Conservation (phyloP, 2,329 filamentous ascomycete genomes). For the Alternaria infectoria region DNA sequence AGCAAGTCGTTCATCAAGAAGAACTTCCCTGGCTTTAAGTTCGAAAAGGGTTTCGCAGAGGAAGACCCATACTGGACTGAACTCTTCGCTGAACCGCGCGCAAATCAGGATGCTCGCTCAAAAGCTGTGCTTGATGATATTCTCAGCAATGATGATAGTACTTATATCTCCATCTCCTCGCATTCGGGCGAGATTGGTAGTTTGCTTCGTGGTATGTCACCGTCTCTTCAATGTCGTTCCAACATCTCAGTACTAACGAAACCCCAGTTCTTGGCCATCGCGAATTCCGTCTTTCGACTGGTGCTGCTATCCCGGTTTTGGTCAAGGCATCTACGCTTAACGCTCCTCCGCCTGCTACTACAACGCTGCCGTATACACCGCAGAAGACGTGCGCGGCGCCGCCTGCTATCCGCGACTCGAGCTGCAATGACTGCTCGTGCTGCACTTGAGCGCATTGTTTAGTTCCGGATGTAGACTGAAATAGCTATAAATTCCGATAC, state of each 20-base stretch:
- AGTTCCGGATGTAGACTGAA: background rate
- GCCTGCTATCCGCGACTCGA: constrained; percentile 37
- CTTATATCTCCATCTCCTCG: constrained; percentile 61
- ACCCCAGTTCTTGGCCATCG: constrained; percentile 63
- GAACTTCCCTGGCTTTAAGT: constrained; percentile 60
- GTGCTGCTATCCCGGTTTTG: constrained; percentile 71
- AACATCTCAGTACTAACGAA: constrained; percentile 1
- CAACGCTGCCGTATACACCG: constrained; percentile 32
- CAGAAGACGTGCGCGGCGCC: constrained; percentile 37
- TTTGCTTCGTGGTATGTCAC: constrained; percentile 50
- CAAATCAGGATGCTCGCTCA: constrained; percentile 58
- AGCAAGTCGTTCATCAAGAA: constrained; percentile 60
- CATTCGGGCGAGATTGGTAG: constrained; percentile 66
- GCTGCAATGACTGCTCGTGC: constrained; percentile 47
- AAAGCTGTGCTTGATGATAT: constrained; percentile 60
- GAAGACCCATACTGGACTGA: constrained; percentile 61
- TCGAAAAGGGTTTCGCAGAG: constrained; percentile 69
- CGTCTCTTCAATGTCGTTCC: background rate
- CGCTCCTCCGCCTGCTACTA: constrained; percentile 38
- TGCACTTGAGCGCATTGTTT: constrained; percentile 21
- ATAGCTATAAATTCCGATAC: rapidly evolving
- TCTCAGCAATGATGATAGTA: constrained; percentile 55
- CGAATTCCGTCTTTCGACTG: constrained; percentile 68
- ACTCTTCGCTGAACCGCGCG: constrained; percentile 56
- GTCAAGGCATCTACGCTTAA: constrained; percentile 63